phyloP scores from a whole-genome alignment of 805 yeast species.

The Yarrowia divulgata region DNA sequence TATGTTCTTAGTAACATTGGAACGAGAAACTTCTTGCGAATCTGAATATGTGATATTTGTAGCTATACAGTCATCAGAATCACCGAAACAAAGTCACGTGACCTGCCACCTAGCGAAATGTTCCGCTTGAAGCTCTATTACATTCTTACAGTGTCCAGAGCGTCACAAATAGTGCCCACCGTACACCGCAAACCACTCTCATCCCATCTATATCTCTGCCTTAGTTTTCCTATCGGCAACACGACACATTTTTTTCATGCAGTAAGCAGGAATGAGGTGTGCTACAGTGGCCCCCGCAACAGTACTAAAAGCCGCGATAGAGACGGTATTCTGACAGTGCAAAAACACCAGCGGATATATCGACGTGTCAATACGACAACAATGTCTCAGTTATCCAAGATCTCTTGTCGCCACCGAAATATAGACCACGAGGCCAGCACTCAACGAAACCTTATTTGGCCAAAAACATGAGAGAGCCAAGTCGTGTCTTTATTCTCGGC shows the following conservation, averaged over 20 bases:
- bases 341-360: neutral
- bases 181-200: too few species aligned
- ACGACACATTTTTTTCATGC: constrained; percentile 3
- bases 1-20: neutral
- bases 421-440: constrained; percentile 1
- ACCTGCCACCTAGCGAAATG: neutral
- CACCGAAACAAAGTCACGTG: neutral
- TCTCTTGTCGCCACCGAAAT: constrained; percentile 13
- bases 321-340: neutral
- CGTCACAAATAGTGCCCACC: too few species aligned
- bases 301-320: neutral
- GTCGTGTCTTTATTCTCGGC: constrained; percentile 23
- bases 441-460: constrained; percentile 14
- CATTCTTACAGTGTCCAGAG: too few species aligned
- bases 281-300: constrained; percentile 2
- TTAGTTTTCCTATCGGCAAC: neutral
- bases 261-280: constrained; percentile 25
- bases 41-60: neutral
- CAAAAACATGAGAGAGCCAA: neutral
- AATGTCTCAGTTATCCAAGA: neutral
- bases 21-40: neutral
- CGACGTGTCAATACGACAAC: neutral
- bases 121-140: neutral
- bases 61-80: neutral
- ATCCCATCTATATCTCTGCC: neutral